These are phyloP conservation scores for Coemansia sp. DNA, from an alignment of 192 early-diverging fungal genomes.

Conservation along the genomic window DNA sequence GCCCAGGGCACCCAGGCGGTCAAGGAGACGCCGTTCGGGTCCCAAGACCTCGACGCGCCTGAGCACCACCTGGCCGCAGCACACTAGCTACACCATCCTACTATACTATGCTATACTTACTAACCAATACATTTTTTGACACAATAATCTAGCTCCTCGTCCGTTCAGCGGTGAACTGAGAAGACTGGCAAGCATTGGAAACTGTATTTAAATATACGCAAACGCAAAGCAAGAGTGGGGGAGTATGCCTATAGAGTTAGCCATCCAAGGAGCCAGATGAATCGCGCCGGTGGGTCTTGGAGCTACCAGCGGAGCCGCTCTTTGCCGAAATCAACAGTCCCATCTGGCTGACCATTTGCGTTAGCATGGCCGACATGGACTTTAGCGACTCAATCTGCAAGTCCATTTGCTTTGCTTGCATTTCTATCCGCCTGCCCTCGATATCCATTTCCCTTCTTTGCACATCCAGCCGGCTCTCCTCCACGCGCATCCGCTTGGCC, in stretches of 20 bases:
- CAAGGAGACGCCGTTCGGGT: conserved; percentile 36
- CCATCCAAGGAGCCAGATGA: background rate
- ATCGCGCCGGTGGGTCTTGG: conserved; percentile 1
- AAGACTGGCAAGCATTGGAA: background rate
- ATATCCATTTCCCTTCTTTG: conserved; percentile 35
- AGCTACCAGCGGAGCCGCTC: background rate
- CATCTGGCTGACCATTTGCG: conserved; percentile 24
- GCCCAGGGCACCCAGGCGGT: conserved; percentile 25
- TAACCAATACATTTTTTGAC: background rate
- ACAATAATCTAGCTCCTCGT: no score
- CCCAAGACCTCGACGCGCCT: conserved; percentile 42
- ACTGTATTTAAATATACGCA: background rate
- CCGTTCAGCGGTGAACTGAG: no score
- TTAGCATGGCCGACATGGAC: conserved; percentile 20
- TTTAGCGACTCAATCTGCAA: conserved; percentile 32
- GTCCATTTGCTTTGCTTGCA: conserved; percentile 27
- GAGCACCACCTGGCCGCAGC: conserved; percentile 23
- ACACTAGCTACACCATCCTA: conserved; percentile 5
- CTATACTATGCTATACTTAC: background rate
- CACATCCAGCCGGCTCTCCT: conserved; percentile 32
- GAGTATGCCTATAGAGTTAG: background rate
- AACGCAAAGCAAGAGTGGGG: background rate
- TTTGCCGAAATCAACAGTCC: background rate
- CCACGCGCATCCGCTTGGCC: conserved; percentile 24
- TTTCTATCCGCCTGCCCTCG: conserved; percentile 26